Evolutionary conservation across 305 asterid genomes (phyloP), one percentile per base, ranked within the genome.

Genomic region (Fraxinus ornus): DNA sequence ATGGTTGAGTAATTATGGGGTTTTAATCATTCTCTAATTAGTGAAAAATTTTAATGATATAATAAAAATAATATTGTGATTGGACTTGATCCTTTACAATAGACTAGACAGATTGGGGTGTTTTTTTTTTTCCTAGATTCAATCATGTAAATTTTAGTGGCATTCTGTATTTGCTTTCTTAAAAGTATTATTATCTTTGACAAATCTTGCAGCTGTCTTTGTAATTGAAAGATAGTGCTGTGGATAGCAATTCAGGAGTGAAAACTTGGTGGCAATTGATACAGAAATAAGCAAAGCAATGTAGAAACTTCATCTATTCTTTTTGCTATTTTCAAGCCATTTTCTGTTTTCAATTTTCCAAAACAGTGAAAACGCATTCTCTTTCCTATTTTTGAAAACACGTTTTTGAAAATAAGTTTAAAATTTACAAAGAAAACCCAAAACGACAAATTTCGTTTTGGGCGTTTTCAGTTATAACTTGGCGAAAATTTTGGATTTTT

Each of bases 1-100:
- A 5, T 79, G 75, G 37, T 47, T 64, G 55, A 84, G 81, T 64
- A 47, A 24, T 80, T 66, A 30, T 19, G 41, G 55, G 41, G 26
- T 22, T 80, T 75, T 24, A 36, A 80, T 84, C 24, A 84, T 84
- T 76, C 39, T 52, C 39, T 84, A 68, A 80, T 80, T 33, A 76
- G 81, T 84, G 83, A 41, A 26, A 76, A n/a, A 9, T 26, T 70
- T 62, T 82, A 82, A 82, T 82, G 78, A 82, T 78, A n/a, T 17
- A 19, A 19, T 35, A 55, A 21, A 68, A 36, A 75, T 21, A 30
- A 80, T 49, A 10, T 13, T 47, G 19, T 47, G 57, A 47, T 47
- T 47, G 52, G 52, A 41, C 17, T 41, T 9, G 52, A 41, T 41
- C 47, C 52, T 41, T 41, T 41, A 41, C 52, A 41, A 41, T 41